Evolutionary conservation across 129 eudicot genomes (phyloP).

Genomic region (Solidago caesia): DNA sequence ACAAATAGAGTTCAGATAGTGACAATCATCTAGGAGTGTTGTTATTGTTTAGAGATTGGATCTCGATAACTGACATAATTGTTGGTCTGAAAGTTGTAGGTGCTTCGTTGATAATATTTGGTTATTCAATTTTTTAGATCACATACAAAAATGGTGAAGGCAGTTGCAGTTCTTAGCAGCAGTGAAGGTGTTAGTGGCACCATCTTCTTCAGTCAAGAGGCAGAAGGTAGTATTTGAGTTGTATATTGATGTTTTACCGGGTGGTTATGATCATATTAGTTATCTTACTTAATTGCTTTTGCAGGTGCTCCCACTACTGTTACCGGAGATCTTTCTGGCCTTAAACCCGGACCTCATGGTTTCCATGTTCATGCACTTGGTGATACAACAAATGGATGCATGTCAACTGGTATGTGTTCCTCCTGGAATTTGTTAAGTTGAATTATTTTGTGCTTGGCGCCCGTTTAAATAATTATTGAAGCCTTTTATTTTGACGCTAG

Average conservation of each 20-base stretch:
- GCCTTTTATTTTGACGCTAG: constrained; percentile 36
- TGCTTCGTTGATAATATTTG: constrained; percentile 5
- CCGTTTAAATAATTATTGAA: background rate
- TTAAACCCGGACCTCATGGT: constrained; percentile 85
- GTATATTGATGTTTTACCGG: background rate
- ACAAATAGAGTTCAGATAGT: no score
- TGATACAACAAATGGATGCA: constrained; percentile 97
- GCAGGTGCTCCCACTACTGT: constrained; percentile 80
- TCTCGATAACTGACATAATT: constrained; percentile 8
- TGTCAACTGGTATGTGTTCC: constrained; percentile 76
- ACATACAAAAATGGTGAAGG: constrained; percentile 91
- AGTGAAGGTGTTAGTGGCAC: constrained; percentile 92
- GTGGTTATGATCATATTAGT: background rate
- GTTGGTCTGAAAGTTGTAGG: constrained; percentile 19
- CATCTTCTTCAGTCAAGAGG: constrained; percentile 70
- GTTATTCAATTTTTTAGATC: constrained; percentile 53
- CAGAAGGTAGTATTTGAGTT: constrained; percentile 53
- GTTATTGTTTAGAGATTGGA: background rate
- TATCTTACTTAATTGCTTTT: constrained; percentile 20
- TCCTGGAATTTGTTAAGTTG: background rate
- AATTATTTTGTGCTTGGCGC: background rate
- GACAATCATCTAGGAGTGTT: background rate
- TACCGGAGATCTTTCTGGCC: constrained; percentile 75
- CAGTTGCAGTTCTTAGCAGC: constrained; percentile 84
- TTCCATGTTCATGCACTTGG: constrained; percentile 98